Evolutionary conservation across 1,284 basidiomycete genomes (phyloP), one percentile per base, ranked within the genome.

Genomic region (Leccinum pachyderme): DNA sequence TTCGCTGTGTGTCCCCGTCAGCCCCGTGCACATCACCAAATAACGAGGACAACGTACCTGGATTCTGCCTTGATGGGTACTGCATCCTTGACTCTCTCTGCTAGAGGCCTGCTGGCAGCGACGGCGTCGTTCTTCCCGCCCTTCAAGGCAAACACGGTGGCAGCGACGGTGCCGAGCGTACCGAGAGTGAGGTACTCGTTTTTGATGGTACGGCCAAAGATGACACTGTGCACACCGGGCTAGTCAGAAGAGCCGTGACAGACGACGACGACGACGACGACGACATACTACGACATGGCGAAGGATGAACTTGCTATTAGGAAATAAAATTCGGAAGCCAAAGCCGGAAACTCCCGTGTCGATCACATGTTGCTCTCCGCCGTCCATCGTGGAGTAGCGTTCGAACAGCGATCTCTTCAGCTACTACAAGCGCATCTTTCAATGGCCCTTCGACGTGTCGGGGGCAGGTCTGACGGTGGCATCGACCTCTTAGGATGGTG

Each of bases 401-500:
- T 93, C 65, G 94, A 97, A 69, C 68, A 81, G 18, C 83, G 87
- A 9, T 84, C 87, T 0, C 77, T 86, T 24, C 66, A 70, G 6
- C 67, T 91, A 4, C 79, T 95, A 3, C 80, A 83, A 45, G 65
- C 78, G 0, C 72, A 83, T 54, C 75, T 95, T 35, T 89, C 88
- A 46, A 96, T 96, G 93, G 78, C 84, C 2, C 78, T 96, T 5
- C 76, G 72, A 45, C 81, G 81, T 48, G 85, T 94, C 15, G 94
- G 94, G 1, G 93, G 94, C 15, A 83, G 79, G 58, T 80, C 83
- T 13, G 94, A 96, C 70, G 89, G 91, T 7, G 94, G 94, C 0
- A 76, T 96, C 46, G 94, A 97, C 72, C 75, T 96, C n/a, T 72
- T 87, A 46, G 94, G 94, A 2, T 95, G 91, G 91, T 96, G 94